Conservation (phyloP, 2,329 filamentous ascomycete genomes). For the Ceratocystiopsis sp. region DNA sequence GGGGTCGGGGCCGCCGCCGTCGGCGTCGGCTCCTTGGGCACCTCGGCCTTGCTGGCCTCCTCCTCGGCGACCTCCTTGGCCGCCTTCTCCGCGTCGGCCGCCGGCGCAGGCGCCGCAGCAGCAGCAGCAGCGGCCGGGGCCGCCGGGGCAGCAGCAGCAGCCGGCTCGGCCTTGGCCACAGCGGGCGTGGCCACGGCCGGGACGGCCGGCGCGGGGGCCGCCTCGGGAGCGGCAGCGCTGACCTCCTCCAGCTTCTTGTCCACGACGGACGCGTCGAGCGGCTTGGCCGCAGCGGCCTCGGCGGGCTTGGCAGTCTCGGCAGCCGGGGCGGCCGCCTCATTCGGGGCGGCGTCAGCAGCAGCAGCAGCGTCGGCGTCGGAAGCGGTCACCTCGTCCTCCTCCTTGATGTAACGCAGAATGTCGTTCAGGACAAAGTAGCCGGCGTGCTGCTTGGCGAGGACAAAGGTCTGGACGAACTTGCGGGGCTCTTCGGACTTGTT, state of each 20-base stretch:
- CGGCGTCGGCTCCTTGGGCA: constrained; percentile 46
- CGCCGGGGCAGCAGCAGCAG: constrained; percentile 23
- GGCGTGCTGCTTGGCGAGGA: constrained; percentile 87
- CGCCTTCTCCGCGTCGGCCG: constrained; percentile 32
- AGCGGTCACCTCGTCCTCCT: constrained; percentile 61
- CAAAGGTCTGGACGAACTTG: constrained; percentile 96
- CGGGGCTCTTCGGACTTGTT: constrained; percentile 82
- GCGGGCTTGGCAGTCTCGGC: constrained; percentile 14
- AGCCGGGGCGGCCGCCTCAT: constrained; percentile 12
- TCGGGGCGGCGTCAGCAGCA: constrained; percentile 11
- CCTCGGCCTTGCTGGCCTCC: constrained; percentile 39
- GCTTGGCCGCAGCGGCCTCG: constrained; percentile 7
- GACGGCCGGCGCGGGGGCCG: constrained; percentile 21
- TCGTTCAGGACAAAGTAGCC: constrained; percentile 98
- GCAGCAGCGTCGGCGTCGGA: constrained; percentile 21
- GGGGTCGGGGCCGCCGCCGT: constrained; percentile 35
- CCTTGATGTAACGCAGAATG: constrained; percentile 84
- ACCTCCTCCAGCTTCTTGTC: constrained; percentile 63
- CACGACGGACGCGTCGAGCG: constrained; percentile 35
- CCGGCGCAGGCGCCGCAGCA: constrained; percentile 13
- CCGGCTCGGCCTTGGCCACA: constrained; percentile 15
- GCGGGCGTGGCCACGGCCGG: constrained; percentile 22
- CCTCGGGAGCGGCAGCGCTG: constrained; percentile 18
- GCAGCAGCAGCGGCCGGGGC: constrained; percentile 18
- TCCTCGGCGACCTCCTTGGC: constrained; percentile 37